Conservation (phyloP, 768 basidiomycete genomes). For the Arthromyces matolae region DNA sequence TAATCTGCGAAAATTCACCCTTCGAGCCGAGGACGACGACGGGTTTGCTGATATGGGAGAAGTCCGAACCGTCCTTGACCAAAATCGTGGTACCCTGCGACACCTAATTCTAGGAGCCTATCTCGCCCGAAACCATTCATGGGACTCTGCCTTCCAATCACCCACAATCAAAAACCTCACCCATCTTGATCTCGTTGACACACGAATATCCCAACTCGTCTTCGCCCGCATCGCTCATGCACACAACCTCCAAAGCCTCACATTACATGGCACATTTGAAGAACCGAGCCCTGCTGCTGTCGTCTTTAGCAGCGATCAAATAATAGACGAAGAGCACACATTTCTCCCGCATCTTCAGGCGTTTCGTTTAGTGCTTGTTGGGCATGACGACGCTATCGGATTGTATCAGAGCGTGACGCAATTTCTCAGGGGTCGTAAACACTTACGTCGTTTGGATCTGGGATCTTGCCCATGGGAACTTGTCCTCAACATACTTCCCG, state of each 20-base stretch:
- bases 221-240: conserved; percentile 62
- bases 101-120: conserved; percentile 71
- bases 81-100: conserved; percentile 51
- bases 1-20: conserved; percentile 59
- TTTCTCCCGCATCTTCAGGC: conserved; percentile 60
- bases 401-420: conserved; percentile 54
- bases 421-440: conserved; percentile 47
- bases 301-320: conserved; percentile 58
- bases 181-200: conserved; percentile 68
- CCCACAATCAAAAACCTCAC: conserved; percentile 63
- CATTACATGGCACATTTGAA: conserved; percentile 63
- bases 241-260: conserved; percentile 56
- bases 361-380: conserved; percentile 62
- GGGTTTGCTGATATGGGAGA: conserved; percentile 70
- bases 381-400: conserved; percentile 51
- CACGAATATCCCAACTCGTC: conserved; percentile 60
- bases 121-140: conserved; percentile 58
- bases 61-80: conserved; percentile 59
- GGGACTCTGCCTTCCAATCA: conserved; percentile 63
- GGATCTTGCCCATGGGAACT: conserved; percentile 67
- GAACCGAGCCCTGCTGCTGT: conserved; percentile 54
- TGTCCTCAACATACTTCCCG: conserved; percentile 46
- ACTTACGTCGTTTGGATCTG: conserved; percentile 54
- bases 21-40: conserved; percentile 68
- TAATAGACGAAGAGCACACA: conserved; percentile 54